These are phyloP conservation scores for Nemania sp. DNA, from an alignment of 2,329 filamentous ascomycete species.

Conservation along the genomic window DNA sequence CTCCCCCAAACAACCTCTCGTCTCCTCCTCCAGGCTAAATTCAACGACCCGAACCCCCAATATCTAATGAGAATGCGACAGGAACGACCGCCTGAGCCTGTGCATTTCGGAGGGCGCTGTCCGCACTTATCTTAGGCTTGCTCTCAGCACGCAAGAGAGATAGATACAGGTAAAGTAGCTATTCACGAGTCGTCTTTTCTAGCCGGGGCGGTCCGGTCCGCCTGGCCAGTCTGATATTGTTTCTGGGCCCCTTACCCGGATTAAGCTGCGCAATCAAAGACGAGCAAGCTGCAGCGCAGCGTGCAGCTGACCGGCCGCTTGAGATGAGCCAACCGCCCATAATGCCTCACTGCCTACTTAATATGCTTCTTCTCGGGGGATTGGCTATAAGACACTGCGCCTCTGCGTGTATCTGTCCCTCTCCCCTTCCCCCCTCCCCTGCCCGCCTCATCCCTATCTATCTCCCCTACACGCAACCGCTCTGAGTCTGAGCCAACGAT, in stretches of 20 bases:
- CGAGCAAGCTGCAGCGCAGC: constrained; percentile 3
- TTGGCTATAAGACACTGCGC: background rate
- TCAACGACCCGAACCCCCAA: constrained; percentile 11
- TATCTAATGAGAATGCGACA: constrained; percentile 17
- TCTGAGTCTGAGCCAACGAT: background rate
- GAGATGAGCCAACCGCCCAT: background rate
- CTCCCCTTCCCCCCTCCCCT: background rate
- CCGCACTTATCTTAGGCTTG: constrained; percentile 24
- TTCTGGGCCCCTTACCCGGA: constrained; percentile 30
- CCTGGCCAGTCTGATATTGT: constrained; percentile 32
- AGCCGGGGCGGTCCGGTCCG: constrained; percentile 33
- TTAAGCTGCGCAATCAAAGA: constrained; percentile 25
- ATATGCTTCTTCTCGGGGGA: background rate
- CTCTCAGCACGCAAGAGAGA: constrained; percentile 18
- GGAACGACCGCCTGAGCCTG: constrained; percentile 25
- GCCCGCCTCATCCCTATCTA: background rate
- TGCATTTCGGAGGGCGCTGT: constrained; percentile 26
- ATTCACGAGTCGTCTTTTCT: constrained; percentile 11
- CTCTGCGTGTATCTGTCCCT: background rate
- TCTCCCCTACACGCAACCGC: background rate
- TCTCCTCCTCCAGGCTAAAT: constrained; percentile 35
- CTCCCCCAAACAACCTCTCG: background rate
- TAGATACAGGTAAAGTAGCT: too few relatives aligned
- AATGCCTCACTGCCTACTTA: background rate
- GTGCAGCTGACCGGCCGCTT: constrained; percentile 10